Evolutionary conservation across 2,329 filamentous ascomycete species (phyloP), one percentile per base, ranked within the genome.

Genomic region (Didymella exigua): DNA sequence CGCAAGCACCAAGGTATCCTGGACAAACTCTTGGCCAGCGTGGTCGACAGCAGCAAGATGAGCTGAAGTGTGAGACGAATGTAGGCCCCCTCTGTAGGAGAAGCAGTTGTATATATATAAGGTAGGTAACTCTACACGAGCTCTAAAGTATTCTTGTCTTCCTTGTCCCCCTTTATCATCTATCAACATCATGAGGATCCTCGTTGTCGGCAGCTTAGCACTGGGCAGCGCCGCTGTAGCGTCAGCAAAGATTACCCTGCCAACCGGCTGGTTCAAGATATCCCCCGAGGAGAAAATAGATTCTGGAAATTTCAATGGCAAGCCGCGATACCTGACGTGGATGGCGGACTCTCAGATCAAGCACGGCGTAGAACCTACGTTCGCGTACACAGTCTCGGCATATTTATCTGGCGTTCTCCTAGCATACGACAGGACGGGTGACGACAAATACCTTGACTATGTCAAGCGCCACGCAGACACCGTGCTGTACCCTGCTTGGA

Each of bases 381-480:
- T 54, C 23, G 58, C 54, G 9, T 66, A 66, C 41, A 60, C 57
- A 7, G 61, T 61, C 5, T 62, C 63, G 7, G 59, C 60, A 5
- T 59, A 61, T 21, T 46, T 62, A 9, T 62, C 59, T 1, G 63
- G 63, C 18, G 36, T 64, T 1, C 40, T 58, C 11, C 54, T 58
- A 18, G 63, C 63, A 21, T 66, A 63, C 42, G 51, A 61, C 11
- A 50, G 60, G 10, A 66, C 63, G 14, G 49, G 53, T 9, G 56
- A 66, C 23, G 47, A 54, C 3, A 64, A 62, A 29, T 64, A 66
- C 47, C 49, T 31, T 5, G 54, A 57, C 24, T 64, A 73, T 53
- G 79, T 82, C 51, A 81, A 81, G 69, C 80, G 78, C 37, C 81
- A 74, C 59, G 74, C 79, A 48, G 79, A 80, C 50, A 77, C 74